Conservation (phyloP, 805 yeast species). For the Ogataea pini region DNA sequence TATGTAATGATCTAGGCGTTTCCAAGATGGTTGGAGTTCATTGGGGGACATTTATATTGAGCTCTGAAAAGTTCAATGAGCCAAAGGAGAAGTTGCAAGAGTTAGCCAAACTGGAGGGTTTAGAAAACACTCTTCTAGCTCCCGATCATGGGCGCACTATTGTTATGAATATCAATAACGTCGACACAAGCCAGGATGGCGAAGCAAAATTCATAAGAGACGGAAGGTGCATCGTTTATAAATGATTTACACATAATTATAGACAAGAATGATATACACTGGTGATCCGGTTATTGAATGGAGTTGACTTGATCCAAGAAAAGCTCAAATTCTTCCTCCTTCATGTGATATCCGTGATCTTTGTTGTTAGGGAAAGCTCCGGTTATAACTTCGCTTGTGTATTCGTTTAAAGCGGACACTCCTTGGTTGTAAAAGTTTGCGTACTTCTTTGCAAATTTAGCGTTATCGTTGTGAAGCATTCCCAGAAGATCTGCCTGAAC, state of each 20-base stretch:
- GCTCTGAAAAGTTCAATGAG: constrained; percentile 85
- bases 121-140: constrained; percentile 46
- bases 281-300: constrained; percentile 4
- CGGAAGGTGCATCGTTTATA: constrained; percentile 20
- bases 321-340: constrained; percentile 56
- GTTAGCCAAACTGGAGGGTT: constrained; percentile 45
- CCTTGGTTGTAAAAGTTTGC: constrained; percentile 50
- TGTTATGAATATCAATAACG: constrained; percentile 43
- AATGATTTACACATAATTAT: constrained; percentile 5
- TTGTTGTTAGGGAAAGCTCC: constrained; percentile 60
- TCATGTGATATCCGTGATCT: constrained; percentile 67
- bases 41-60: constrained; percentile 93
- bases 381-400: constrained; percentile 58
- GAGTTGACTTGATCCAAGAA: constrained; percentile 37
- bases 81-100: constrained; percentile 64
- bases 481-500: constrained; percentile 87
- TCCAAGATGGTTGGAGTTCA: constrained; percentile 80
- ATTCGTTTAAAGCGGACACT: constrained; percentile 51
- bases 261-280: constrained; percentile 10
- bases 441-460: constrained; percentile 79
- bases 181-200: constrained; percentile 19
- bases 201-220: constrained; percentile 16
- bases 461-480: constrained; percentile 55
- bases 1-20: constrained; percentile 63
- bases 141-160: constrained; percentile 80